Evolutionary conservation across 2,329 filamentous ascomycete genomes (phyloP), one percentile per base, ranked within the genome.

Genomic region (Ceratocystis eucalypticola): DNA sequence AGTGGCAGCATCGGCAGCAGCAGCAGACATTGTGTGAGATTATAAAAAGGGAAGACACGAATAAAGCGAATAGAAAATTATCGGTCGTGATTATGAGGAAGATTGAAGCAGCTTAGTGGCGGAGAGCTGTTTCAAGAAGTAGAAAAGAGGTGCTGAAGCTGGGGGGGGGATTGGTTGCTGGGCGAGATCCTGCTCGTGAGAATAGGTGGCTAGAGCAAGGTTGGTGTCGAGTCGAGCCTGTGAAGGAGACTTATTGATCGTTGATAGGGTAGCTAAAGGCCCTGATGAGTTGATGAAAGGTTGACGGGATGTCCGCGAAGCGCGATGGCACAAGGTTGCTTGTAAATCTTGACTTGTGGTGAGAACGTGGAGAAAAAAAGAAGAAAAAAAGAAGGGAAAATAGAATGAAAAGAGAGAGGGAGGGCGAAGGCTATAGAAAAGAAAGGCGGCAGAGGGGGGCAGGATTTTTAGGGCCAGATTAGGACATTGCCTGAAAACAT

Each of bases 211-310:
- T 68, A 68, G 66, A 68, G 66, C 66, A 62, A 65, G 66, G 66
- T n/a, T 65, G 66, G 53, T 67, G 25, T 59, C 28, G 55, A 55
- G 62, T 65, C 55, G 66, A 68, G 65, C 66, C 66, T 68, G 66
- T 53, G 65, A 65, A 65, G 64, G 64, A 59, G 65, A 67, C 57
- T 41, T 59, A 68, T 65, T 68, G 57, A 65, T 53, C 66, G 66
- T 65, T 67, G 66, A 81, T 79, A 91, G 88, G 88, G 88, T 91
- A 89, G 88, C 88, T 91, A 84, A 79, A 88, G 90, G 88, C 88
- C 88, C 88, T 91, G 91, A 88, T 86, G 77, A 77, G 74, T 74
- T 73, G 74, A 75, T 74, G 70, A 72, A 71, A 71, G 69, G 69
- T 70, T 72, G 70, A 70, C 69, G 70, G 74, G 75, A 74, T 76